Percentiles rank a stretch among this genome's conserved stretches.
These are phyloP conservation scores for Melocanna baccifera DNA, from an alignment of 176 grass and related monocot species.

Conservation along the genomic window DNA sequence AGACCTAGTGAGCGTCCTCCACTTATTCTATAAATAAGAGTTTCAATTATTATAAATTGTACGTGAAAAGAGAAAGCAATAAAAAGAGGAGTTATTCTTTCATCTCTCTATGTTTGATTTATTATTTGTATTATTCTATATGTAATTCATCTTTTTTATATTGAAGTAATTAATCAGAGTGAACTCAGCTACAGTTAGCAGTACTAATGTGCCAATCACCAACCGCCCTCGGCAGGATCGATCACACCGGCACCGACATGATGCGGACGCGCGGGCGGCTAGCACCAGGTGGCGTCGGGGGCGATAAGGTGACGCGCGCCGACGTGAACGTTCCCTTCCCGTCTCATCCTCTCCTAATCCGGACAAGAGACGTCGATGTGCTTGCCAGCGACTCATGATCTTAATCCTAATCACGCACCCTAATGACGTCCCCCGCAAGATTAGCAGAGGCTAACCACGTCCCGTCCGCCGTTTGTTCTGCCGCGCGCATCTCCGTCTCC, in stretches of 20 bases:
- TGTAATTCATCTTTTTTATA: too few species aligned
- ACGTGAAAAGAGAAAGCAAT: too few species aligned
- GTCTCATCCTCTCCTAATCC: conserved; percentile 9
- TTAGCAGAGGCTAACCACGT: background rate
- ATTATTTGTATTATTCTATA: too few species aligned
- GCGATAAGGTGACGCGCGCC: conserved; percentile 13
- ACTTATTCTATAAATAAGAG: too few species aligned
- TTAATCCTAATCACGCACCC: background rate
- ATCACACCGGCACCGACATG: conserved; percentile 27
- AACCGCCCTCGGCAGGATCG: background rate
- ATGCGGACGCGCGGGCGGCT: background rate
- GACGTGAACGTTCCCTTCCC: conserved; percentile 55
- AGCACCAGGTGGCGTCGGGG: conserved; percentile 24
- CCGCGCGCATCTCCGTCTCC: background rate
- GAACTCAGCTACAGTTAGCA: too few species aligned
- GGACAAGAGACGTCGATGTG: conserved; percentile 37
- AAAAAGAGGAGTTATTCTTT: too few species aligned
- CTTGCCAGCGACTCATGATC: conserved; percentile 13
- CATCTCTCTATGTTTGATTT: too few species aligned
- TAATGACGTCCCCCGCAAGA: background rate
- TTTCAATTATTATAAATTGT: too few species aligned
- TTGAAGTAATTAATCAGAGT: too few species aligned
- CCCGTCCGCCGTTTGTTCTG: background rate
- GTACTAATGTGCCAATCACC: conserved; percentile 14
- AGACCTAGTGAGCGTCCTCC: too few species aligned